Conservation (phyloP, 768 basidiomycete genomes). For the Russula griseocarnosa region DNA sequence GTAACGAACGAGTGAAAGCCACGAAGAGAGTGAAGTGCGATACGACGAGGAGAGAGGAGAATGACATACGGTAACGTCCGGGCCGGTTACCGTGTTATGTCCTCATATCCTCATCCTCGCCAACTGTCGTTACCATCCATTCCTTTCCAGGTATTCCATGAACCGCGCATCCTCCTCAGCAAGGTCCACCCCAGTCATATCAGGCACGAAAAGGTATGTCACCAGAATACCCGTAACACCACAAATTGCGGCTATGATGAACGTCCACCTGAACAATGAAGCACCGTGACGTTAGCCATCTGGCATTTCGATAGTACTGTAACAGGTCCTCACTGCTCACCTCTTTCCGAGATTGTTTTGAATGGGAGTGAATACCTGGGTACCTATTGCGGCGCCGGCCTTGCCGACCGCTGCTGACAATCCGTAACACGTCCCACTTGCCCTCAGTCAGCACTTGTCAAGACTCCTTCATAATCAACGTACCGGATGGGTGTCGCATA, state of each 20-base stretch:
- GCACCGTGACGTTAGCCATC: neutral
- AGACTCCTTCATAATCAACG: neutral
- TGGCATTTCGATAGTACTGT: neutral
- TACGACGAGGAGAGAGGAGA: constrained; percentile 20
- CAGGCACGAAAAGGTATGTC: constrained; percentile 65
- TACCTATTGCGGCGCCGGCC: constrained; percentile 67
- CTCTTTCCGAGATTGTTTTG: constrained; percentile 62
- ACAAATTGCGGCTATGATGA: constrained; percentile 66
- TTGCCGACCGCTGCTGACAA: constrained; percentile 66
- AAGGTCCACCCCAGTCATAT: constrained; percentile 63
- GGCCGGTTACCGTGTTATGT: constrained; percentile 13
- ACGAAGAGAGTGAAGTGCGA: neutral
- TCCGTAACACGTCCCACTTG: constrained; percentile 65
- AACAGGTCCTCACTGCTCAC: constrained; percentile 34
- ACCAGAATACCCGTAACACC: constrained; percentile 59
- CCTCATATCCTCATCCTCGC: constrained; percentile 46
- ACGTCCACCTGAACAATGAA: constrained; percentile 49
- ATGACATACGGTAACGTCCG: neutral
- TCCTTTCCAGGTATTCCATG: constrained; percentile 52
- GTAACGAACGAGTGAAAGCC: neutral
- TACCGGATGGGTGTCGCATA: constrained; percentile 63
- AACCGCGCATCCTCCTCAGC: constrained; percentile 63
- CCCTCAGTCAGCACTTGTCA: constrained; percentile 5
- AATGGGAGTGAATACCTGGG: constrained; percentile 67
- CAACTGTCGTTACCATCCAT: constrained; percentile 67